Conservation (phyloP, 1,284 basidiomycete species). For the Papiliotrema fonsecae region DNA sequence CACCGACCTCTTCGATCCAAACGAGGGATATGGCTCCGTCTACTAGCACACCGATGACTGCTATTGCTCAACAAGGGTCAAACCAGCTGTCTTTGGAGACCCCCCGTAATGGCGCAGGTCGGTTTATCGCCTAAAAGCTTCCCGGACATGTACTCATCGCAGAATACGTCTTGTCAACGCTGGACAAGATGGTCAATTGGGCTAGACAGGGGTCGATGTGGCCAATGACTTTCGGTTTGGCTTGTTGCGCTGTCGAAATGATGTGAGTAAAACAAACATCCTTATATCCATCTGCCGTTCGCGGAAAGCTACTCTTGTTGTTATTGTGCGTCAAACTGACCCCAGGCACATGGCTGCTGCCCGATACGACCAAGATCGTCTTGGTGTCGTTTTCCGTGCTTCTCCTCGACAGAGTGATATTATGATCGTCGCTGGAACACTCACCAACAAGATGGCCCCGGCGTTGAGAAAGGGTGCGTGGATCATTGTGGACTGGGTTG, state of each 20-base stretch:
- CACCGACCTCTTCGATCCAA: conserved; percentile 27
- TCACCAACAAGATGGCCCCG: conserved; percentile 99
- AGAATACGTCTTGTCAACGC: conserved; percentile 94
- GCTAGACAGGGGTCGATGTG: conserved; percentile 96
- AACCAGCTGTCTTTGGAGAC: conserved; percentile 82
- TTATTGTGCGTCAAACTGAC: background rate
- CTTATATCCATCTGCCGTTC: too few species aligned
- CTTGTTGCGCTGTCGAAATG: conserved; percentile 99
- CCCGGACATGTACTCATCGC: conserved; percentile 8
- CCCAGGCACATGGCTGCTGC: conserved; percentile 69
- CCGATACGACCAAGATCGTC: conserved; percentile 95
- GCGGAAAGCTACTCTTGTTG: background rate
- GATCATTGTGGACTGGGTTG: background rate
- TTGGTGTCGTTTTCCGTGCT: conserved; percentile 97
- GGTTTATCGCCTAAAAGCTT: background rate
- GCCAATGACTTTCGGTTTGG: conserved; percentile 98
- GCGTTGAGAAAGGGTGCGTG: conserved; percentile 67
- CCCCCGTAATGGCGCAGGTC: conserved; percentile 83
- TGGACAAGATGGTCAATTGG: conserved; percentile 98
- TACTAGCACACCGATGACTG: conserved; percentile 43
- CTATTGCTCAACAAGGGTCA: conserved; percentile 64
- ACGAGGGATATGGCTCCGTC: conserved; percentile 25
- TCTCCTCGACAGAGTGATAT: conserved; percentile 96
- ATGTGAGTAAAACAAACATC: conserved; percentile 61
- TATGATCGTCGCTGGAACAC: conserved; percentile 98